Evolutionary conservation across 345 rosid genomes (phyloP), one percentile per base, ranked within the genome.

Genomic region (Orychophragmus violaceus): DNA sequence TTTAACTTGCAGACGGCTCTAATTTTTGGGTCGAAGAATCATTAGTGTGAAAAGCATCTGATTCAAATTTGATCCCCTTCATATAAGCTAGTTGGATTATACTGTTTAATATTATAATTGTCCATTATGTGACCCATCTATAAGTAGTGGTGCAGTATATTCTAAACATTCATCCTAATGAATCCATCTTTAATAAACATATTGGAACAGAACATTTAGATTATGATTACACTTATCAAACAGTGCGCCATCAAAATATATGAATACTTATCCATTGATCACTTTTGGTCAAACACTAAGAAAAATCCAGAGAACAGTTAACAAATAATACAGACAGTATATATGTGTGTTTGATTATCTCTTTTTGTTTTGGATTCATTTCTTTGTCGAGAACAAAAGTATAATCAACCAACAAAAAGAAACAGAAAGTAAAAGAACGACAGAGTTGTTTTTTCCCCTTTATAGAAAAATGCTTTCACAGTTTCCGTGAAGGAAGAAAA

Each of bases 41-140:
- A 4, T n/a, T 56, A 58, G 60, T 72, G 76, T 65, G 76, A 72
- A 72, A 72, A 29, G 76, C 71, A 72, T 72, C 76, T 58, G 70
- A 56, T 72, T 36, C 70, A 64, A 27, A 8, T 56, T 72, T 48
- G 52, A 56, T 64, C 45, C 70, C 19, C 59, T 56, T 71, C 76
- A 56, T 46, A 22, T 48, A 24, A 36, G 33, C 16, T 72, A 48
- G 70, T 48, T 56, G 76, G 70, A 57, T 71, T 71, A 3, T 50
- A 50, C 46, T 41, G 21, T 41, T 24, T 27, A 36, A 36, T 60
- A 70, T 70, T 56, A 8, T 59, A 18, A 48, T 24, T 18, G 16
- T 27, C 12, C 51, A 36, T 9, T 41, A 4, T 24, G 18, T 2
- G 21, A 14, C 48, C 48, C 21, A 21, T 16, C 48, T 41, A 14